phyloP scores from a whole-genome alignment of 345 rosid genomes.

The Carallia pectinifolia region DNA sequence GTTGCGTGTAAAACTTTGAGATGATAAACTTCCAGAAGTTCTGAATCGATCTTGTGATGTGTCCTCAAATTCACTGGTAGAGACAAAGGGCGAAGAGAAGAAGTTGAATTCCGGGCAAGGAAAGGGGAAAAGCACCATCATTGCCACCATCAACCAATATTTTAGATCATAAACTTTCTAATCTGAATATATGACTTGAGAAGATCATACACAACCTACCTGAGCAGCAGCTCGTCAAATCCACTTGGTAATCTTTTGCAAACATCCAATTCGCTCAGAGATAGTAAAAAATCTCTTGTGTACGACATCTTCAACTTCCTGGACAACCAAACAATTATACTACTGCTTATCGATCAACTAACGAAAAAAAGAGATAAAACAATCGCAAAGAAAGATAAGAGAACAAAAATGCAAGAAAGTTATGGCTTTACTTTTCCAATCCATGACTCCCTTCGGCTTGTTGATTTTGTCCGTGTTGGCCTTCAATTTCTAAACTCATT shows the following conservation, averaged over 20 bases:
- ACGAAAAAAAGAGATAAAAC: background rate
- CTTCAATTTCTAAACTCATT: constrained; percentile 69
- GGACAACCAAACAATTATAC: constrained; percentile 29
- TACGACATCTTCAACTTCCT: constrained; percentile 62
- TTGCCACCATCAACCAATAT: background rate
- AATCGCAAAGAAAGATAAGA: background rate
- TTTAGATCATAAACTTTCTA: background rate
- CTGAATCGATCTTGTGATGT: constrained; percentile 58
- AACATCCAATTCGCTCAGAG: constrained; percentile 63
- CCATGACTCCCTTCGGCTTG: constrained; percentile 34
- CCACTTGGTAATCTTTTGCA: constrained; percentile 72
- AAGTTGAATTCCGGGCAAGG: constrained; percentile 2
- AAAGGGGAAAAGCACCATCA: constrained; percentile 9
- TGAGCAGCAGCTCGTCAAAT: constrained; percentile 51
- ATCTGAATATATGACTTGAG: background rate
- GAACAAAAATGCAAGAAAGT: constrained; percentile 1
- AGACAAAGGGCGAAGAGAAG: constrained; percentile 5
- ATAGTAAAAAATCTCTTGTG: constrained; percentile 65
- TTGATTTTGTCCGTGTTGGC: constrained; percentile 37
- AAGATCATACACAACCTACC: constrained; percentile 36
- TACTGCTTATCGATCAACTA: background rate
- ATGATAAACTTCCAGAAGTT: constrained; percentile 48
- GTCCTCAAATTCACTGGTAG: constrained; percentile 65
- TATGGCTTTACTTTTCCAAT: constrained; percentile 38
- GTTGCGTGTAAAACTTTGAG: constrained; percentile 57